Percentiles rank a stretch among this genome's conserved stretches.
These are phyloP conservation scores for Colletotrichum sojae DNA, from an alignment of 2,329 filamentous ascomycete species.

Conservation along the genomic window DNA sequence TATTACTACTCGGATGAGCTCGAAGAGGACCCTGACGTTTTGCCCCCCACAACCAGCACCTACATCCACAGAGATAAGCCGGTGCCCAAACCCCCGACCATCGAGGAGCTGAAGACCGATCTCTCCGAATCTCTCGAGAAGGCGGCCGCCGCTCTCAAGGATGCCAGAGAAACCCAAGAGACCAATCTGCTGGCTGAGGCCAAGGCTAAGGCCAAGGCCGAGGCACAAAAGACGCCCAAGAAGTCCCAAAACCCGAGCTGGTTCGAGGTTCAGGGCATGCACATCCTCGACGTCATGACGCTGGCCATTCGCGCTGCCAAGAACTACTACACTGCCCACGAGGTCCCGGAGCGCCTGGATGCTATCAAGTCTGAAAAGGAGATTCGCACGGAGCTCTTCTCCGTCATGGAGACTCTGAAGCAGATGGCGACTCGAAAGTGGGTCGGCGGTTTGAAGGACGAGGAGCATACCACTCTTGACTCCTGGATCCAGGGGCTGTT, in stretches of 20 bases:
- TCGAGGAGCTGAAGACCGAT: constrained; percentile 79
- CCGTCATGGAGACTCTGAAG: constrained; percentile 91
- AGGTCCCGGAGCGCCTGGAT: constrained; percentile 87
- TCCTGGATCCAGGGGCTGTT: constrained; percentile 86
- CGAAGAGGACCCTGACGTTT: constrained; percentile 82
- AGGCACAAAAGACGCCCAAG: constrained; percentile 29
- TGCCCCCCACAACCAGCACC: constrained; percentile 97
- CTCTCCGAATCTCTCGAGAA: constrained; percentile 78
- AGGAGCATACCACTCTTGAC: constrained; percentile 83
- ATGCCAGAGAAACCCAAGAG: constrained; percentile 62
- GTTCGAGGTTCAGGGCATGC: constrained; percentile 91
- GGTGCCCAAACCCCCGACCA: constrained; percentile 86
- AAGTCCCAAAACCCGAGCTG: constrained; percentile 77
- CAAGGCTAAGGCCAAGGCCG: constrained; percentile 17
- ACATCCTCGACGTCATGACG: constrained; percentile 92
- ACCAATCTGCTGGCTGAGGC: constrained; percentile 10
- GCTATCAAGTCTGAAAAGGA: constrained; percentile 89
- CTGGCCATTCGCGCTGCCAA: constrained; percentile 96
- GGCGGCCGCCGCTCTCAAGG: constrained; percentile 76
- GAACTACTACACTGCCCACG: constrained; percentile 95
- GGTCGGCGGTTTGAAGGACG: constrained; percentile 81
- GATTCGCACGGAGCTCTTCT: constrained; percentile 86
- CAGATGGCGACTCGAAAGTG: constrained; percentile 92
- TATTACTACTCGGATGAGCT: constrained; percentile 71
- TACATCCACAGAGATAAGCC: constrained; percentile 89